Percentiles rank a stretch among this genome's conserved stretches.
These are phyloP conservation scores for Haplographium delicatum DNA, from an alignment of 495 filamentous ascomycete species.

Conservation along the genomic window DNA sequence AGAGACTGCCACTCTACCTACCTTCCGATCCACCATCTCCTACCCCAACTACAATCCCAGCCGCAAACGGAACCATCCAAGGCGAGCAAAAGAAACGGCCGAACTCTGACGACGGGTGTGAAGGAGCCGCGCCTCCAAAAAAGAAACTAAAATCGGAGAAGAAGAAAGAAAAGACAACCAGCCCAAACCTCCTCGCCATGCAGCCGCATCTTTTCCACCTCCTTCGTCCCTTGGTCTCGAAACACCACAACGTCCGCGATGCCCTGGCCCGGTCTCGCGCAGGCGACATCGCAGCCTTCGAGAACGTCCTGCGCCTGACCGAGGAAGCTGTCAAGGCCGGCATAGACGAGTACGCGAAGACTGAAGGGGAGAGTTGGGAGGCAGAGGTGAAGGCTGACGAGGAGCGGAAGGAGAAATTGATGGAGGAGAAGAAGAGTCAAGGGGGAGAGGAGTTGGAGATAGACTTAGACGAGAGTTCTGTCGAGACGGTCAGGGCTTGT, in stretches of 20 bases:
- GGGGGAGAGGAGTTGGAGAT: conserved; percentile 15
- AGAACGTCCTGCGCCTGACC: conserved; percentile 59
- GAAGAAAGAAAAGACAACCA: conserved; percentile 30
- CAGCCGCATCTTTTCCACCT: conserved; percentile 93
- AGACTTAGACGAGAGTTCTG: conserved; percentile 49
- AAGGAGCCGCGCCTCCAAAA: conserved; percentile 35
- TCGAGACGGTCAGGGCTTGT: conserved; percentile 62
- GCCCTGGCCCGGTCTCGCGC: conserved; percentile 60
- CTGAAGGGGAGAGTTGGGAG: conserved; percentile 50
- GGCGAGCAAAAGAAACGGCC: conserved; percentile 25
- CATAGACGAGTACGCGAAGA: conserved; percentile 61
- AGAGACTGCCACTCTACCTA: conserved; percentile 66
- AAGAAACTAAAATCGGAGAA: conserved; percentile 65
- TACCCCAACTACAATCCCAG: conserved; percentile 8
- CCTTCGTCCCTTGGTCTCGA: conserved; percentile 70
- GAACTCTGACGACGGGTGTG: conserved; percentile 35
- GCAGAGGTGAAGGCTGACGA: conserved; percentile 37
- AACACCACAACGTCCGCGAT: conserved; percentile 76
- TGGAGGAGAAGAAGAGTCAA: conserved; percentile 6
- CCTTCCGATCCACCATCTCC: conserved; percentile 49
- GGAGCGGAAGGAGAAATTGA: conserved; percentile 24
- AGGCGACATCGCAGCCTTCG: conserved; percentile 65
- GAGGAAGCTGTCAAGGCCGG: conserved; percentile 69
- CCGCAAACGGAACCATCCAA: too few species aligned
- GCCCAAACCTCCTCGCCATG: conserved; percentile 72